Conservation (phyloP, 306 rosid species). For the Pyrus bretschneideri region DNA sequence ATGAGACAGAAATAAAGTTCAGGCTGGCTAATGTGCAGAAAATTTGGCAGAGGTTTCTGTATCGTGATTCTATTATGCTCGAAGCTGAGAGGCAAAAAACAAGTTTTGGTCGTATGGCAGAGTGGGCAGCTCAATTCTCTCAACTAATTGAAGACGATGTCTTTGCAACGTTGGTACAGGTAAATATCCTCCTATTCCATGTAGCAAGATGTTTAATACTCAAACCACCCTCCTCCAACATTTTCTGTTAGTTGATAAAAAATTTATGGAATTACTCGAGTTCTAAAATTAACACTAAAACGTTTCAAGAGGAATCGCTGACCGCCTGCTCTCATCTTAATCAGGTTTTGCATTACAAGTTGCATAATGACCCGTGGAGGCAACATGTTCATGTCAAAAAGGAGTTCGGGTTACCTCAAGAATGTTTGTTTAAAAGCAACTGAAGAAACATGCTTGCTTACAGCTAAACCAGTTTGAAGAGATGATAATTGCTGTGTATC, state of each 20-base stretch:
- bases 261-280: background rate
- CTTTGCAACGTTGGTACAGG: constrained; percentile 69
- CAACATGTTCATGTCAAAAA: constrained; percentile 34
- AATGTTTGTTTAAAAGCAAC: constrained; percentile 42
- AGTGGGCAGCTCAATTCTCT: constrained; percentile 64
- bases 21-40: constrained; percentile 64
- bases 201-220: background rate
- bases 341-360: constrained; percentile 81
- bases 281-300: background rate
- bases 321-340: constrained; percentile 12
- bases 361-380: constrained; percentile 87
- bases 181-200: constrained; percentile 13
- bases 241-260: background rate
- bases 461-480: background rate
- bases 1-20: constrained; percentile 64
- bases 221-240: background rate
- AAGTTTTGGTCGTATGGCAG: constrained; percentile 36
- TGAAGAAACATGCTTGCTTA: constrained; percentile 20
- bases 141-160: constrained; percentile 62
- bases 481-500: background rate
- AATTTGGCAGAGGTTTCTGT: constrained; percentile 80
- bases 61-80: constrained; percentile 71
- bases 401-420: constrained; percentile 56
- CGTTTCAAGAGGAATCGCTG: background rate
- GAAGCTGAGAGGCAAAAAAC: constrained; percentile 85